Base-by-base conservation (phyloP, 2,329 filamentous ascomycete genomes). In the Aureobasidium subglaciale region DNA sequence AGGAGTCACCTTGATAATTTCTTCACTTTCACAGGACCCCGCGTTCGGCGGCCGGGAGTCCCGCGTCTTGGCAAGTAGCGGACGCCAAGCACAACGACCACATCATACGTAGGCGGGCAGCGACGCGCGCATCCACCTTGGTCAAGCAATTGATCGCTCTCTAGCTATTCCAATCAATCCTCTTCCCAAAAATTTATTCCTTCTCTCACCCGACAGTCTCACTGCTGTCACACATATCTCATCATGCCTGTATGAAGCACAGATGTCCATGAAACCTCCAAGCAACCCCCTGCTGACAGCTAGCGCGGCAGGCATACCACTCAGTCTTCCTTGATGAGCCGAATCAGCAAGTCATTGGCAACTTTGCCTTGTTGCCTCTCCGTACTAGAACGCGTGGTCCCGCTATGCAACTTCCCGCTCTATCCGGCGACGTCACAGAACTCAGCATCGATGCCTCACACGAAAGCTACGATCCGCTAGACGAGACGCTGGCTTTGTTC, bases 361-460 rank as follows among this genome's bases (percentile, higher is more conserved):
- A 96, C 82, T 91, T 97, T 70, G 91, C 92, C 20, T 84, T 97
- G 64, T 86, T 96, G 53, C 92, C 93, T 1, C 86, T 99, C 55
- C 91, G 93, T 67, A 97, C 93, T 67, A 89, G 90, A 73, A 95
- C 90, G 61, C 88, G 93, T 61, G 93, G 93, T n/a, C 93, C 93
- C 40, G 92, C 92, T 63, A 91, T 95, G 75, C 86, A 88, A 49
- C 86, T 99, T 25, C 73, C 86, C 73, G 66, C 81, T 5, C 72
- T 81, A 35, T 69, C 75, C 32, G 65, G 73, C 40, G 71, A 75
- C 61, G 67, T 83, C 77, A 64, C 86, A 78, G 75, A 78, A 61
- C 70, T 77, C 59, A 76, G 72, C 59, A 71, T 78, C 65, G 90
- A 96, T 71, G 86, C 90, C 48, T 89, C 93, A 71, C 86, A 84